Conservation (phyloP, 23 red algal genomes). For the Gracilaria gracilis region DNA sequence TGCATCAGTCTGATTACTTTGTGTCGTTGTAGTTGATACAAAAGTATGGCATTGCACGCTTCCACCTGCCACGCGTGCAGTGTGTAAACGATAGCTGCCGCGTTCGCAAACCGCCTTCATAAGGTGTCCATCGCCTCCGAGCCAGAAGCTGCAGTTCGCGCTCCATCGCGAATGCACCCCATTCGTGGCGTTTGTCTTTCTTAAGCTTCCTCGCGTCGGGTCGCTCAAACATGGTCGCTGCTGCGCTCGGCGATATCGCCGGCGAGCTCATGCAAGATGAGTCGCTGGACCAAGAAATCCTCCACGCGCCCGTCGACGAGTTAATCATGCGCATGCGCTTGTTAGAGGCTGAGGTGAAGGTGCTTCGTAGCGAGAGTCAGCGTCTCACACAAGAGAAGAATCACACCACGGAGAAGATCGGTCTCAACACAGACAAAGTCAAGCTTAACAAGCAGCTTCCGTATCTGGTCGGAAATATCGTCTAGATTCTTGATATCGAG, state of each 20-base stretch:
- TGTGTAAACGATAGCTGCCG: no score
- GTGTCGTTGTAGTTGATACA: no score
- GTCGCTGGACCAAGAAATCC: constrained; percentile 82
- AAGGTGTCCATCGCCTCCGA: no score
- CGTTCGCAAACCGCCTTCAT: no score
- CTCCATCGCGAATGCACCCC: no score
- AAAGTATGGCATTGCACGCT: no score
- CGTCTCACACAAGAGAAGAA: constrained; percentile 87
- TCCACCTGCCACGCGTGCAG: neutral
- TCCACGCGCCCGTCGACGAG: constrained; percentile 81
- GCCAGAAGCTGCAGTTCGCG: no score
- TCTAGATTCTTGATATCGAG: constrained; percentile 91
- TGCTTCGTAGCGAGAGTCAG: constrained; percentile 75
- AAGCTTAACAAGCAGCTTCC: constrained; percentile 97
- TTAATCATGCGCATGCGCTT: constrained; percentile 85
- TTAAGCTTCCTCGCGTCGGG: neutral
- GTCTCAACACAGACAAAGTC: constrained; percentile 98
- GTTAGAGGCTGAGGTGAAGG: constrained; percentile 90
- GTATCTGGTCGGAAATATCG: constrained; percentile 95
- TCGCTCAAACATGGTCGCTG: constrained; percentile 52
- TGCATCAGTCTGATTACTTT: no score
- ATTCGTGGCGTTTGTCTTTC: no score
- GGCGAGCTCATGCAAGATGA: constrained; percentile 80
- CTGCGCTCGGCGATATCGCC: constrained; percentile 54
- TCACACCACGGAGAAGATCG: constrained; percentile 84